Base-by-base conservation (phyloP, 345 rosid species). In the Erysimum cheiranthoides region DNA sequence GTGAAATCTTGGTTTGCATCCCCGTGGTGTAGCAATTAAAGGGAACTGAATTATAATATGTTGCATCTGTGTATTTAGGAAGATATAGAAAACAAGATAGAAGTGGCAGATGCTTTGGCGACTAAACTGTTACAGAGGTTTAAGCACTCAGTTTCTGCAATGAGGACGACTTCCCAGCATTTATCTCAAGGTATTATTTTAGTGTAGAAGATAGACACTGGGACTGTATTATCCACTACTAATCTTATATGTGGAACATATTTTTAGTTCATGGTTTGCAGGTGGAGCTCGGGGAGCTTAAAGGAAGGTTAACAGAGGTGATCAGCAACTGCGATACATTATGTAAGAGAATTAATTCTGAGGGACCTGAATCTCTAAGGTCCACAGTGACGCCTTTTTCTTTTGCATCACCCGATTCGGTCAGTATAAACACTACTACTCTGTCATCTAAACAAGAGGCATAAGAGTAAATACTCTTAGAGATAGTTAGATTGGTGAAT, bases 81-180 rank as follows among this genome's bases (percentile, higher is more conserved):
- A 81, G 97, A 85, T 64, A 78, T 90, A 60, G 99, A 92, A 82
- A 89, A 90, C 89, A 88, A 85, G 86, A 92, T 92, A 68, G 97
- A 95, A 85, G 89, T 92, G 42, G 93, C 85, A 3, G 97, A 95
- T 86, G 97, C 97, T 74, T 84, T 95, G 90, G 87, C 97, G 10
- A 74, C 85, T 66, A 92, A 95, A 85, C 97, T 95, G 69, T 80
- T 85, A 64, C 93, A 90, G 80, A 84, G 98, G 18, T 90, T 84
- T 81, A 86, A 86, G 75, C 59, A 85, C 81, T 90, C 99, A 0
- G 90, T 77, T 43, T 90, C 97, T 16, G 75, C 93, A 35, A 89
- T 88, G 97, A 85, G 86, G 83, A 82, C 92, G 3, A 82, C 91
- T 64, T 85, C 96, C 16, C 91, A 89, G 53, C 90, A 90, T 83